Evolutionary conservation across 495 filamentous ascomycete species (phyloP), one percentile per base, ranked within the genome.

Genomic region (Xylaria sp.): DNA sequence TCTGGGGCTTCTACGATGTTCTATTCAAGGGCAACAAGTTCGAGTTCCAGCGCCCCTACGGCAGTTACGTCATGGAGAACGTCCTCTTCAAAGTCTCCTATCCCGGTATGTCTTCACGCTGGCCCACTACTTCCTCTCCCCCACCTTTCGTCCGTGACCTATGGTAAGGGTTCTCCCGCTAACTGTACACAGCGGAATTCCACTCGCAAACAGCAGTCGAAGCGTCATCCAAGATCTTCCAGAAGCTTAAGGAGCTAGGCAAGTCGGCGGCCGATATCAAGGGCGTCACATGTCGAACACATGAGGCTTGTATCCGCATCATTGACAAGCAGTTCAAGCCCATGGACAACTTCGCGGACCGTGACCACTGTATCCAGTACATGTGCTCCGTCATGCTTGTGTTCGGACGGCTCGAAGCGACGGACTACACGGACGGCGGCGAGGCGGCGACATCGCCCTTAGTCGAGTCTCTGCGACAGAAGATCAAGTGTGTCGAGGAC

Each of bases 271-370:
- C 92, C 78, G 97, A 99, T 78, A 98, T 99, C 84, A 93, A 97
- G 83, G 88, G 86, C 61, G 88, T 99, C 77, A 93, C 91, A 72
- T 97, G 95, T 88, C 91, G 96, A 73, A 99, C 96, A 2, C 96
- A 99, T 84, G 96, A 99, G 83, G 96, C 96, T 43, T 98, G 97
- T 82, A 89, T 98, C 76, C 93, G 96, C 66, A 99, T 99, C 83
- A 99, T 99, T 78, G 96, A 99, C 88, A 99, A 99, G 88, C 97
- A 98, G 83, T 96, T 97, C 87, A 98, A 98, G 87, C 91, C 94
- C 71, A 95, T 99, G 92, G 94, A 98, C 86, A 99, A 99, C 87
- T 99, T 97, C 78, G 96, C 96, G 72, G 96, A 99, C 82, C 94
- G 96, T 72, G 96, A 99, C 82, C 96, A 98, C 87, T 99, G 96